A percentile compares a stretch with the other conserved stretches of the same genome.
Conservation (phyloP, 768 basidiomycete species). For the Pisolithus orientalis region DNA sequence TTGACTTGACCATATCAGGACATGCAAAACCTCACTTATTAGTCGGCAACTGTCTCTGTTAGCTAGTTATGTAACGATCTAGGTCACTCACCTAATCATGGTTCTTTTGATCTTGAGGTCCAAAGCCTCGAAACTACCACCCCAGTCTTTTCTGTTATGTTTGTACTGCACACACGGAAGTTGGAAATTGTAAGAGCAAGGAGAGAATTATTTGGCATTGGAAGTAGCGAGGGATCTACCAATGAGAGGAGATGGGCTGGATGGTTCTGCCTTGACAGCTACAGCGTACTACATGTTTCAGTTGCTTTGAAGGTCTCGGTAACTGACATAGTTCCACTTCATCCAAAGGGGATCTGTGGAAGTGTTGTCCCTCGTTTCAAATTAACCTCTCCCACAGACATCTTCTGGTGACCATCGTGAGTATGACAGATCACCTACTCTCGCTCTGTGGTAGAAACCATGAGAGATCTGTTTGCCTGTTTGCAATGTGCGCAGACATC, state of each 20-base stretch:
- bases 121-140: slow-evolving; percentile 8
- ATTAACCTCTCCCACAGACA: no score
- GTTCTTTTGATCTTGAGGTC: slow-evolving; percentile 18
- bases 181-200: slow-evolving; percentile 21
- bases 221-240: slow-evolving; percentile 17
- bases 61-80: not conserved
- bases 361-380: no score
- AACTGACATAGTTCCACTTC: no score
- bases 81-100: slow-evolving; percentile 19
- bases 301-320: slow-evolving; percentile 12
- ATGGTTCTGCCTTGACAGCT: slow-evolving; percentile 16
- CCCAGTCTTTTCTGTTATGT: slow-evolving; percentile 19
- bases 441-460: no score
- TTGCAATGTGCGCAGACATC: no score
- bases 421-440: no score
- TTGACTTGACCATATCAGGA: slow-evolving; percentile 19
- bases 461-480: no score
- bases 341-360: no score
- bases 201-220: slow-evolving; percentile 23
- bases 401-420: no score
- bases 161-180: slow-evolving; percentile 11
- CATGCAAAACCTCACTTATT: slow-evolving; percentile 12
- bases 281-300: not conserved
- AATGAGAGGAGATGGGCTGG: slow-evolving; percentile 9
- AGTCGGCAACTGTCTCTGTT: slow-evolving; percentile 25